A percentile compares a stretch with the other conserved stretches of the same genome.
Evolutionary conservation across 495 filamentous ascomycete species (phyloP).

Genomic region (Rhypophila decipiens): DNA sequence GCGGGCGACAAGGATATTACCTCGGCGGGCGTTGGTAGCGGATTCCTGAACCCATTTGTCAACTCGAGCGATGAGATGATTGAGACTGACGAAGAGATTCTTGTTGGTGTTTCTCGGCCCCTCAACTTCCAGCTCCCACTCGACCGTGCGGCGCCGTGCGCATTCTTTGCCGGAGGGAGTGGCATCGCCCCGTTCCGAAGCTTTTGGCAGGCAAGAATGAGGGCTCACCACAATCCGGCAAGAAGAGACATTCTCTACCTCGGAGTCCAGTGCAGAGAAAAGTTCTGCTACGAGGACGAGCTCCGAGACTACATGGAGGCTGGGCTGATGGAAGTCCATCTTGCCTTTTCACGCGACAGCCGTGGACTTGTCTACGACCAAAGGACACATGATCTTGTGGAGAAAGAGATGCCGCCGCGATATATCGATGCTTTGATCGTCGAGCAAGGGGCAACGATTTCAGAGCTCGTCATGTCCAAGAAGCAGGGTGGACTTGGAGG

Average conservation of each 20-base stretch:
- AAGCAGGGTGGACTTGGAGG: conserved; percentile 45
- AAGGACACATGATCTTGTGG: conserved; percentile 30
- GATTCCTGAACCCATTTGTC: conserved; percentile 41
- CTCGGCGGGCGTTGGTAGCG: conserved; percentile 41
- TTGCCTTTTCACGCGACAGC: conserved; percentile 43
- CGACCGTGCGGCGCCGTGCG: conserved; percentile 38
- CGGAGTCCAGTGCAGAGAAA: conserved; percentile 44
- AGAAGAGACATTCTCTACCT: conserved; percentile 45
- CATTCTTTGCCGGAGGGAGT: conserved; percentile 45
- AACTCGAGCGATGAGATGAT: conserved; percentile 25
- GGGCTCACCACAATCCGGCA: conserved; percentile 24
- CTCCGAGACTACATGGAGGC: conserved; percentile 39
- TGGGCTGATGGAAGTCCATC: conserved; percentile 43
- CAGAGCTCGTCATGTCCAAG: conserved; percentile 48
- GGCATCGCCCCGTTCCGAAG: conserved; percentile 47
- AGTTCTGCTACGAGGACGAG: conserved; percentile 46
- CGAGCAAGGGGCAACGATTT: conserved; percentile 40
- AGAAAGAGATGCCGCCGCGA: conserved; percentile 42
- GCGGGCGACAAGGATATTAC: conserved; percentile 22
- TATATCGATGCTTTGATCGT: conserved; percentile 45
- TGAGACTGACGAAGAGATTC: conserved; percentile 31
- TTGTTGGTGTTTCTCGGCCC: conserved; percentile 43
- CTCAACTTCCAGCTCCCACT: conserved; percentile 45
- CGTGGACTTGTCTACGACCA: conserved; percentile 40
- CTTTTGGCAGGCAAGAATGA: conserved; percentile 42